phyloP scores from a whole-genome alignment of 768 basidiomycete genomes.

The Albatrellus ellisii region DNA sequence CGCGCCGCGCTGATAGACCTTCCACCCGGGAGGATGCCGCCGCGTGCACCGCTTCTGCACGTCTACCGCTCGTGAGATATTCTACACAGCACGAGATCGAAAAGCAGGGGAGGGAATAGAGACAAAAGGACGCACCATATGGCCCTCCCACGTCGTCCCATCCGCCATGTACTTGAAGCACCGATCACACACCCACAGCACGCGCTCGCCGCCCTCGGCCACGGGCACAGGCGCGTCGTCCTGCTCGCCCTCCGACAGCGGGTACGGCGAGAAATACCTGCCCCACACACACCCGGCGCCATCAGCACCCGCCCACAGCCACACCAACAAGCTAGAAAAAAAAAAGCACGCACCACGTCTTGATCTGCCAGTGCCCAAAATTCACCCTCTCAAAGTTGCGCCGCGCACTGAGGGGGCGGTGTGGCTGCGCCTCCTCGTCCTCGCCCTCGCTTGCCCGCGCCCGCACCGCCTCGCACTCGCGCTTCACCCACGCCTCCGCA shows the following conservation, averaged over 20 bases:
- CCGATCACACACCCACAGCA: conserved; percentile 76
- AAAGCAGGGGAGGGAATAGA: neutral
- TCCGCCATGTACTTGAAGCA: conserved; percentile 98
- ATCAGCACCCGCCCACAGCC: conserved; percentile 1
- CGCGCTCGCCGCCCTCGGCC: no score
- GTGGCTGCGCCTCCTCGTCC: conserved; percentile 59
- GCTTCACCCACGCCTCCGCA: neutral
- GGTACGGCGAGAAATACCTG: conserved; percentile 95
- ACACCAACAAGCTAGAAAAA: conserved; percentile 2
- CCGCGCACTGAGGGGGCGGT: conserved; percentile 51
- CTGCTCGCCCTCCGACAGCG: conserved; percentile 53
- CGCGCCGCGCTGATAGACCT: conserved; percentile 83
- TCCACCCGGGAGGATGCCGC: conserved; percentile 71
- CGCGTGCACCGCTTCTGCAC: conserved; percentile 52
- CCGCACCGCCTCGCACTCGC: conserved; percentile 10
- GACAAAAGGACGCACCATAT: conserved; percentile 34
- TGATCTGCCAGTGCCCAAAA: conserved; percentile 78
- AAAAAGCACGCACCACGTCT: conserved; percentile 57
- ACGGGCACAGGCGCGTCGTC: conserved; percentile 26
- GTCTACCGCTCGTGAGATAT: no score
- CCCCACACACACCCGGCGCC: neutral
- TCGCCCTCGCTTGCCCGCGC: conserved; percentile 9
- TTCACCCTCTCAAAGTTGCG: conserved; percentile 82
- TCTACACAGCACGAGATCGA: no score
- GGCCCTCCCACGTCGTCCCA: conserved; percentile 54